Evolutionary conservation across 2,329 filamentous ascomycete genomes (phyloP).

Genomic region (Chalaropsis thielavioides): DNA sequence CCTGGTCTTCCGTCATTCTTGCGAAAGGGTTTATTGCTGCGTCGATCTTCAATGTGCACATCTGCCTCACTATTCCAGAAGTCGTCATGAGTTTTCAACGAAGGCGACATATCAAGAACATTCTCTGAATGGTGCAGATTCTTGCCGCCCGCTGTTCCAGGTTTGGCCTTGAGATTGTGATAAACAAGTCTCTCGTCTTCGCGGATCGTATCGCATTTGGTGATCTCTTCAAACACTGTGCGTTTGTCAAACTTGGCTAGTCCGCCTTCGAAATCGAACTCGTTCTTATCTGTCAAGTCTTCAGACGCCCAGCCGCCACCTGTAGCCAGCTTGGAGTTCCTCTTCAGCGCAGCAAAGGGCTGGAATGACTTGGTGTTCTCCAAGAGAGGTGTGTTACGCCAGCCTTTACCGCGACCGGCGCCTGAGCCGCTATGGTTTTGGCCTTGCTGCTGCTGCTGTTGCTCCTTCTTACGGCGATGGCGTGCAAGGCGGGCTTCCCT

Average conservation of each 20-base stretch:
- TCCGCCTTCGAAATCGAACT: conserved; percentile 85
- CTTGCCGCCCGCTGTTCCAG: conserved; percentile 65
- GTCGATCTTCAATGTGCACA: conserved; percentile 17
- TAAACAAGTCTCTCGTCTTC: conserved; percentile 82
- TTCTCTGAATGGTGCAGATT: conserved; percentile 88
- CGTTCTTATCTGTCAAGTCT: conserved; percentile 86
- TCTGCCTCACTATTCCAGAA: conserved; percentile 66
- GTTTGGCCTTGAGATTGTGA: conserved; percentile 60
- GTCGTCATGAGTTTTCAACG: conserved; percentile 32
- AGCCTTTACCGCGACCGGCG: conserved; percentile 34
- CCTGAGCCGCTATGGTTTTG: background rate
- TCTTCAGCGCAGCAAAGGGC: conserved; percentile 48
- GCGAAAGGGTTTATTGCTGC: conserved; percentile 10
- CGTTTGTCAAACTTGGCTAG: conserved; percentile 92
- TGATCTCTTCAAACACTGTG: conserved; percentile 79
- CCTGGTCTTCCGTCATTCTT: conserved; percentile 11
- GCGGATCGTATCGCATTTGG: conserved; percentile 75
- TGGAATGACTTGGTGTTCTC: conserved; percentile 45
- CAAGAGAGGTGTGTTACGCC: conserved; percentile 45
- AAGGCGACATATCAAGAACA: conserved; percentile 50
- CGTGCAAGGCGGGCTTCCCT: conserved; percentile 10
- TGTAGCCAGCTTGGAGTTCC: conserved; percentile 18
- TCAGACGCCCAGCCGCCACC: conserved; percentile 80
- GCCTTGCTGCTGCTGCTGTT: background rate
- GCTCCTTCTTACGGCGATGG: conserved; percentile 11